Evolutionary conservation across 148 eudicot species (phyloP).

Genomic region (Chenopodium suecicum): DNA sequence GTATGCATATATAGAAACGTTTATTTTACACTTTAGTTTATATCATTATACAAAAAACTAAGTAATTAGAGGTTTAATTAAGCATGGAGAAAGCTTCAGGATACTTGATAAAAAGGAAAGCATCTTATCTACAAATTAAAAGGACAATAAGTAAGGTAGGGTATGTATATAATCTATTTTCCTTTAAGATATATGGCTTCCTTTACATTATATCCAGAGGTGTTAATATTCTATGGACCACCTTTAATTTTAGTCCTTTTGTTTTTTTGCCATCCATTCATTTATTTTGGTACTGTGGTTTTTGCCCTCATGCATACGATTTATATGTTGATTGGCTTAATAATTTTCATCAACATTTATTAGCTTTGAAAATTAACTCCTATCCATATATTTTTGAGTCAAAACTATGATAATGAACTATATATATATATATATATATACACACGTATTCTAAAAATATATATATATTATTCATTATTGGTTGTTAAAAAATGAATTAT

Average conservation of each 20-base stretch:
- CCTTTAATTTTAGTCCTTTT: neutral
- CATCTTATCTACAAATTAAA: conserved; percentile 16
- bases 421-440: too few relatives aligned
- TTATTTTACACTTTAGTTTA: too few relatives aligned
- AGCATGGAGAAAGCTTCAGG: conserved; percentile 7
- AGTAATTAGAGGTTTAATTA: neutral
- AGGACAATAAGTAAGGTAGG: conserved; percentile 8
- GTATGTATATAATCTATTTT: neutral
- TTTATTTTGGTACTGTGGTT: neutral
- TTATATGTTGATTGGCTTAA: neutral
- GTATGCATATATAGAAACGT: too few relatives aligned
- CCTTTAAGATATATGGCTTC: conserved; percentile 17
- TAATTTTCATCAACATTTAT: neutral
- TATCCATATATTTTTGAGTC: too few relatives aligned
- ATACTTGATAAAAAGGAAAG: conserved; percentile 21
- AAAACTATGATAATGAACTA: too few relatives aligned
- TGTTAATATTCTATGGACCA: conserved; percentile 21
- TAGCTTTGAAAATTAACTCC: too few relatives aligned
- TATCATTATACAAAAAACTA: too few relatives aligned
- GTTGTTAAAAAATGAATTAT: too few relatives aligned
- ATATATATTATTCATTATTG: too few relatives aligned
- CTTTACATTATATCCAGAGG: conserved; percentile 9
- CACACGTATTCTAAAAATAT: too few relatives aligned
- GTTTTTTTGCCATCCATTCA: neutral
- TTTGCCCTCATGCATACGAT: conserved; percentile 10